Evolutionary conservation across 306 rosid species (phyloP), one percentile per base, ranked within the genome.

Genomic region (Spatholobus suberectus): DNA sequence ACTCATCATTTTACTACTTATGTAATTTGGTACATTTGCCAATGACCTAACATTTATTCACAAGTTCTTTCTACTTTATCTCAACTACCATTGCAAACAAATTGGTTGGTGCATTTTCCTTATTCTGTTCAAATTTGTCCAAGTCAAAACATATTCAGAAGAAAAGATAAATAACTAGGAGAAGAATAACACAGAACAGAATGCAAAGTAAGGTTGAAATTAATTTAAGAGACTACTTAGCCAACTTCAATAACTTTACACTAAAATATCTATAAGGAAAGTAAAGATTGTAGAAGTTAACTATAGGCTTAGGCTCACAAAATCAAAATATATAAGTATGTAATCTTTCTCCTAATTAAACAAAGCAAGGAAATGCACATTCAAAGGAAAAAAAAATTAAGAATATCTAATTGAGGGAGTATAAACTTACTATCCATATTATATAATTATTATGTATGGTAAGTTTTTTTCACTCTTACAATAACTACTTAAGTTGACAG

Each of bases 81-180:
- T 96, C 97, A 21, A 89, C 94, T 0, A 93, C 88, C 79, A 83
- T 61, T 10, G 93, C 92, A 38, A 93, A 85, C 73, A 93, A 82
- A 85, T 79, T 87, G 73, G 75, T 62, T 12, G 89, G 69, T 18
- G 84, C 54, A 24, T 84, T 88, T 75, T 32, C 80, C 40, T 47
- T 79, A 34, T 68, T 82, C 92, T 88, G 84, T 72, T 77, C 11
- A 49, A 73, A 80, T 40, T 20, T 20, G 52, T 46, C 44, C 46
- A 72, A 81, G 72, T 78, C 74, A 78, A 70, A 40, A 73, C 58
- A 21, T 15, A 20, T 2, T 0, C 77, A 75, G 5, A 76, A 77
- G 18, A 14, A 21, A 17, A 46, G 29, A 49, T 37, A 40, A 29
- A 51, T 5, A 37, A 82, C 9, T 14, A 26, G 15, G n/a, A 63